These are phyloP conservation scores for Coemansia sp. DNA, from an alignment of 192 early-diverging fungal genomes.

Conservation along the genomic window DNA sequence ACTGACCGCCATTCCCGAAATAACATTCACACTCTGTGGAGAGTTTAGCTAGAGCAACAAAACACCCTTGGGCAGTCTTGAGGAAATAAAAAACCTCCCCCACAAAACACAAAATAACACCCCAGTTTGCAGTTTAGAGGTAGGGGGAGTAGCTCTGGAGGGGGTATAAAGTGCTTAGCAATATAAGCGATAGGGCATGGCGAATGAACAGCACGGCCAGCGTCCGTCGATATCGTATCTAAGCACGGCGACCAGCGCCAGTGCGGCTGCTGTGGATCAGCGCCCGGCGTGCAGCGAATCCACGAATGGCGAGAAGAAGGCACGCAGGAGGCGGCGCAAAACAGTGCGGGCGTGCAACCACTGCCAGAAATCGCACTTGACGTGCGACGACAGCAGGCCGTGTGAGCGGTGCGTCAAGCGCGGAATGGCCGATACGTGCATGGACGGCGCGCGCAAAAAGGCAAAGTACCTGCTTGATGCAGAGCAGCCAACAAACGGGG, in stretches of 20 bases:
- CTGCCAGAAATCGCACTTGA: slow-evolving; percentile 64
- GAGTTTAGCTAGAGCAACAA: background rate
- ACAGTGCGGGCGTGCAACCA: slow-evolving; percentile 60
- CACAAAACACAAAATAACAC: too few species aligned
- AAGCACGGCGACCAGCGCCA: slow-evolving; percentile 12
- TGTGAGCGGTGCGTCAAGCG: slow-evolving; percentile 86
- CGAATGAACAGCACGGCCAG: slow-evolving; percentile 1
- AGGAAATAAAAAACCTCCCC: too few species aligned
- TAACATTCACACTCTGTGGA: too few species aligned
- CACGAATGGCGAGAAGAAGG: background rate
- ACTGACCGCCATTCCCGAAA: too few species aligned
- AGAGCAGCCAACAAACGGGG: background rate
- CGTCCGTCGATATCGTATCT: slow-evolving; percentile 38
- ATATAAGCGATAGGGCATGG: background rate
- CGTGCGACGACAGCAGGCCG: slow-evolving; percentile 69
- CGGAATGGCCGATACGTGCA: slow-evolving; percentile 70
- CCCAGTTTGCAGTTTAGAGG: too few species aligned
- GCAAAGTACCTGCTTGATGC: slow-evolving; percentile 87
- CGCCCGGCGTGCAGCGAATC: background rate
- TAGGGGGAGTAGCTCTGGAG: too few species aligned
- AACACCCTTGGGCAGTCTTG: background rate
- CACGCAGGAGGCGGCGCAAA: slow-evolving; percentile 45
- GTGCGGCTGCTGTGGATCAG: too few species aligned
- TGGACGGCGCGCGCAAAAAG: slow-evolving; percentile 83
- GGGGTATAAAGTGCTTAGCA: too few species aligned